phyloP scores from a whole-genome alignment of 2,329 filamentous ascomycete genomes.

The Proliferodiscus dingleyae region DNA sequence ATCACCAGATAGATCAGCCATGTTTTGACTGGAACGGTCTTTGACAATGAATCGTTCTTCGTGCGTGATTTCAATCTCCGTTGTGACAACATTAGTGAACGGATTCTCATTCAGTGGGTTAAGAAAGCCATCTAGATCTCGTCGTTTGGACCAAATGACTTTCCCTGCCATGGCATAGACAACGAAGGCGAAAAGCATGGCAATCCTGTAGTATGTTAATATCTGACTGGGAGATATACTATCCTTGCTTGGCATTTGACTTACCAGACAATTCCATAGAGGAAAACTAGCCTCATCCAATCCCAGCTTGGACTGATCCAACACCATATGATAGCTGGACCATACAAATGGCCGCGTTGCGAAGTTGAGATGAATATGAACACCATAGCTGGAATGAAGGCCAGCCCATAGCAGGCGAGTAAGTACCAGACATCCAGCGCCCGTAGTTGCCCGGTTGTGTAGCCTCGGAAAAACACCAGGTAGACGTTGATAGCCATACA shows the following conservation, averaged over 20 bases:
- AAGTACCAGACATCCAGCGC: constrained; percentile 51
- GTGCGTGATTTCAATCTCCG: constrained; percentile 40
- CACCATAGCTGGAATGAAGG: constrained; percentile 45
- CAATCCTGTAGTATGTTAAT: constrained; percentile 35
- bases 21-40: constrained; percentile 7
- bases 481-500: constrained; percentile 58
- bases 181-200: constrained; percentile 54
- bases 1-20: not conserved
- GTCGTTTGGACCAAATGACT: constrained; percentile 58
- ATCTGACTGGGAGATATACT: not conserved
- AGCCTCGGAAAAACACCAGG: constrained; percentile 51
- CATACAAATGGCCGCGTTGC: constrained; percentile 25
- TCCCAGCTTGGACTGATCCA: constrained; percentile 66
- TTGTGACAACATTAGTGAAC: constrained; percentile 21
- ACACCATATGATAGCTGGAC: constrained; percentile 62
- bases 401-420: constrained; percentile 47
- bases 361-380: constrained; percentile 45
- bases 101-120: constrained; percentile 45
- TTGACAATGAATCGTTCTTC: constrained; percentile 33
- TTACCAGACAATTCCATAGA: constrained; percentile 66
- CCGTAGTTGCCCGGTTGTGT: constrained; percentile 43
- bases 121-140: constrained; percentile 52
- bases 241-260: not conserved
- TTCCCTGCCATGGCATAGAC: constrained; percentile 62
- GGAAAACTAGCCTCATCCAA: constrained; percentile 64